A percentile compares a stretch with the other conserved stretches of the same genome.
phyloP scores from a whole-genome alignment of 345 rosid species.

The Ceriops zippeliana region DNA sequence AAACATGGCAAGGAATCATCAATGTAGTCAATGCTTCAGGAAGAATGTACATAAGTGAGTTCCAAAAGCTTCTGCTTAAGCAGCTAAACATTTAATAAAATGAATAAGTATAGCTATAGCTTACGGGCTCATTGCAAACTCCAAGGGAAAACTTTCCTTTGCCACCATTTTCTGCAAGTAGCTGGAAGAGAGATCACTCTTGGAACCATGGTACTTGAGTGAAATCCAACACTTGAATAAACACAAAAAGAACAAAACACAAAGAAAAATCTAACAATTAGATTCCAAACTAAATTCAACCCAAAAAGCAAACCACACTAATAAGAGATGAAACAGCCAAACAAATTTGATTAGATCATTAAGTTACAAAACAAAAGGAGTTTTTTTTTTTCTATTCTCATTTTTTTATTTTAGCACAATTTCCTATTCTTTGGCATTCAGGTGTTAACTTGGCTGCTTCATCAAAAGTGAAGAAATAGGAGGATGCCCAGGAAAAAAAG shows the following conservation, averaged over 20 bases:
- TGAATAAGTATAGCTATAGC: constrained; percentile 25
- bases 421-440: too few species aligned
- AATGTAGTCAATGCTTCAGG: constrained; percentile 6
- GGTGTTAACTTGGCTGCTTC: too few species aligned
- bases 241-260: neutral
- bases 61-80: neutral
- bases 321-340: too few species aligned
- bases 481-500: too few species aligned
- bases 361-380: too few species aligned
- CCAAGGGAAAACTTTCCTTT: constrained; percentile 45
- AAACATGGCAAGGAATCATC: constrained; percentile 16
- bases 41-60: constrained; percentile 2
- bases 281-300: too few species aligned
- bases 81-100: constrained; percentile 1
- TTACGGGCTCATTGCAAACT: constrained; percentile 71
- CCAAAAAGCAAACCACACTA: too few species aligned
- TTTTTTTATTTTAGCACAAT: too few species aligned
- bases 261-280: too few species aligned
- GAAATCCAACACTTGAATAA: constrained; percentile 60
- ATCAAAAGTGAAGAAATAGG: too few species aligned
- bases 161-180: constrained; percentile 59
- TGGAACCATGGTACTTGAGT: constrained; percentile 70
- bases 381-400: too few species aligned
- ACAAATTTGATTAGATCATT: too few species aligned
- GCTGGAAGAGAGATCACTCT: constrained; percentile 55